phyloP scores from a whole-genome alignment of 352 stramenopile genomes.

The Lagenidium giganteum region DNA sequence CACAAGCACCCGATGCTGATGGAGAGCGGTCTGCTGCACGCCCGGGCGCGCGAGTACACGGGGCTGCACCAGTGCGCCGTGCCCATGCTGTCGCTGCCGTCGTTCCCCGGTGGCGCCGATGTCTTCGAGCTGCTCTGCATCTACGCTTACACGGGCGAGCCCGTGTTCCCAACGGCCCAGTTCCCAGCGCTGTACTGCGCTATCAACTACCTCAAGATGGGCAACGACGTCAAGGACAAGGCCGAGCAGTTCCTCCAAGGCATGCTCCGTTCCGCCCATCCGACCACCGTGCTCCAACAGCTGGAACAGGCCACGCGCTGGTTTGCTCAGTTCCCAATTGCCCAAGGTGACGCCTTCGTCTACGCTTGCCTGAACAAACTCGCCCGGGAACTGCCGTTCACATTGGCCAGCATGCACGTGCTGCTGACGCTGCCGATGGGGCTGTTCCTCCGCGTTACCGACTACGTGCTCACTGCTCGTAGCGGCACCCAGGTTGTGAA shows the following conservation, averaged over 20 bases:
- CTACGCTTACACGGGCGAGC: conserved; percentile 59
- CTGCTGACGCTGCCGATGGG: conserved; percentile 12
- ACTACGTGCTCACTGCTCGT: conserved; percentile 14
- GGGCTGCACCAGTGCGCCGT: conserved; percentile 13
- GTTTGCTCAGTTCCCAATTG: too few species aligned
- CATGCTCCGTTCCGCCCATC: conserved; percentile 3
- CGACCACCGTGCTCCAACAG: background rate
- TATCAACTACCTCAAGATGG: conserved; percentile 44
- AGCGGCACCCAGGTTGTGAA: conserved; percentile 7
- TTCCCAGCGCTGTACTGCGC: conserved; percentile 27
- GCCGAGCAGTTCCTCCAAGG: conserved; percentile 27
- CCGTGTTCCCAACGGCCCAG: conserved; percentile 23
- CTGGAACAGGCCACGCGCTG: conserved; percentile 8
- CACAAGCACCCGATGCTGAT: conserved; percentile 67
- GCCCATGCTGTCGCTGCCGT: conserved; percentile 34
- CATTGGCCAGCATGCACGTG: background rate
- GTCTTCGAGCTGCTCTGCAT: conserved; percentile 67
- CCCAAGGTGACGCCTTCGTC: conserved; percentile 4
- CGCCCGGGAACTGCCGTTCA: conserved; percentile 4
- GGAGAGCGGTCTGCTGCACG: conserved; percentile 36
- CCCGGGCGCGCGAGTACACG: conserved; percentile 25
- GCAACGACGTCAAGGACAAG: conserved; percentile 21
- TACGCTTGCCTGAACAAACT: conserved; percentile 12
- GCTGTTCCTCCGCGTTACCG: conserved; percentile 16
- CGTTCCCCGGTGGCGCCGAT: conserved; percentile 45